Evolutionary conservation across 2,329 filamentous ascomycete species (phyloP).

Genomic region (Aspergillus spinulosporus): DNA sequence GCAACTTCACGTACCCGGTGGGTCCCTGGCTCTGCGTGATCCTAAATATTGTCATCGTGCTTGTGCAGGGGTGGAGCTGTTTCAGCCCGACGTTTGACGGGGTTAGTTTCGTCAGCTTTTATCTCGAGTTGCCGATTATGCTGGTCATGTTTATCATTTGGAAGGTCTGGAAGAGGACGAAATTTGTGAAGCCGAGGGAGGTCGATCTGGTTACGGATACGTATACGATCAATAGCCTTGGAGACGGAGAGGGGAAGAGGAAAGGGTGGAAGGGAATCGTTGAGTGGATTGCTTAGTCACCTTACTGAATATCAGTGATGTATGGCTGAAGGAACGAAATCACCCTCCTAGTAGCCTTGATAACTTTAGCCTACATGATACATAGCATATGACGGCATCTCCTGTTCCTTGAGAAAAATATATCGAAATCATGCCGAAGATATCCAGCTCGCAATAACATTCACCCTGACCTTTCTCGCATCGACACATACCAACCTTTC

Average conservation of each 20-base stretch:
- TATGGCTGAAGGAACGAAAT: too few species aligned
- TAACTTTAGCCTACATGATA: too few species aligned
- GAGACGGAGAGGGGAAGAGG: not conserved
- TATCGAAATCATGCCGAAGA: too few species aligned
- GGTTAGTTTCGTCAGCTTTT: conserved; percentile 53
- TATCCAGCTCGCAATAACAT: too few species aligned
- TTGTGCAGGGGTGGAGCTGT: conserved; percentile 61
- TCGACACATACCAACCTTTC: too few species aligned
- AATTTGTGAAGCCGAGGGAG: conserved; percentile 45
- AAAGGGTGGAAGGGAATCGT: not conserved
- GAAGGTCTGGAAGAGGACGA: conserved; percentile 54
- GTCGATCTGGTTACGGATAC: conserved; percentile 52
- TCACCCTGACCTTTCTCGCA: too few species aligned
- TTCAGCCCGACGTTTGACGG: conserved; percentile 60
- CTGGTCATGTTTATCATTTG: conserved; percentile 56
- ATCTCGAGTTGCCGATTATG: conserved; percentile 64
- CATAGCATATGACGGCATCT: too few species aligned
- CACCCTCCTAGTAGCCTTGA: too few species aligned
- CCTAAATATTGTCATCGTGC: conserved; percentile 60
- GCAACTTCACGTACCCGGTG: conserved; percentile 66
- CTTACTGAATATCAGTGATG: too few species aligned
- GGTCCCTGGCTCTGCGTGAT: conserved; percentile 59
- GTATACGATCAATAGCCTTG: not conserved
- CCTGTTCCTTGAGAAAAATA: too few species aligned
- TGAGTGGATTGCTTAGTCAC: conserved; percentile 4